Evolutionary conservation across 1,139 yeast species (phyloP).

Genomic region (Geotrichum macrosporum): DNA sequence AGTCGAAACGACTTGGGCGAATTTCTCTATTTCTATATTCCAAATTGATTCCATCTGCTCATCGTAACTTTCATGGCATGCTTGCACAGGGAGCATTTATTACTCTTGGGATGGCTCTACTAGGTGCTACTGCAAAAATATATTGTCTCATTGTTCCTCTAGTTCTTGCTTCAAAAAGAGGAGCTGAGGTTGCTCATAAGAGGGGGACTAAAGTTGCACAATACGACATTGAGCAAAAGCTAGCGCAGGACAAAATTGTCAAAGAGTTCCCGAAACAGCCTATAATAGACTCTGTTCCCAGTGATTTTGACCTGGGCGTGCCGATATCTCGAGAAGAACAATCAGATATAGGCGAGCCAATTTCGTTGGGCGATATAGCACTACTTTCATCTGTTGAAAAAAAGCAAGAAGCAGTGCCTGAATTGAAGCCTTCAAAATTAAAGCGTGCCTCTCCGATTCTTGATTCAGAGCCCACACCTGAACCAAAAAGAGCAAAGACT

Average conservation of each 20-base stretch:
- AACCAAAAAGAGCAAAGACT: not conserved
- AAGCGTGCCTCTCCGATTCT: no score
- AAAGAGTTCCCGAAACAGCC: no score
- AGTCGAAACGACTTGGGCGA: conserved; percentile 9
- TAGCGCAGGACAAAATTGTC: not conserved
- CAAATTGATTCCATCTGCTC: conserved; percentile 15
- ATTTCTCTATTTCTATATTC: conserved; percentile 13
- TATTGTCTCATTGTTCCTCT: conserved; percentile 8
- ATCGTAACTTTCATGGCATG: conserved; percentile 16
- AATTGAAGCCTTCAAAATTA: no score
- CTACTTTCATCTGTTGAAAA: not conserved
- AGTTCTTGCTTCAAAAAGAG: conserved; percentile 8
- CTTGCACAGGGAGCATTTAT: conserved; percentile 19
- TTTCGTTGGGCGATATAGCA: conserved; percentile 8
- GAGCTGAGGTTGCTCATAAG: conserved; percentile 2
- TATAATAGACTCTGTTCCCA: no score
- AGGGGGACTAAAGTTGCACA: not conserved
- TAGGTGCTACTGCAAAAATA: conserved; percentile 13
- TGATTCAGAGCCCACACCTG: not conserved
- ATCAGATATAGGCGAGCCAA: conserved; percentile 10
- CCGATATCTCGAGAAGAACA: no score
- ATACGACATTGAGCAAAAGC: not conserved
- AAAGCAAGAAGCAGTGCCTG: not conserved
- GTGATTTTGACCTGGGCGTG: not conserved
- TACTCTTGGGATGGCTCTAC: conserved; percentile 14